These are phyloP conservation scores for Takashimella tepidaria DNA, from an alignment of 1,284 basidiomycete species.

Conservation along the genomic window DNA sequence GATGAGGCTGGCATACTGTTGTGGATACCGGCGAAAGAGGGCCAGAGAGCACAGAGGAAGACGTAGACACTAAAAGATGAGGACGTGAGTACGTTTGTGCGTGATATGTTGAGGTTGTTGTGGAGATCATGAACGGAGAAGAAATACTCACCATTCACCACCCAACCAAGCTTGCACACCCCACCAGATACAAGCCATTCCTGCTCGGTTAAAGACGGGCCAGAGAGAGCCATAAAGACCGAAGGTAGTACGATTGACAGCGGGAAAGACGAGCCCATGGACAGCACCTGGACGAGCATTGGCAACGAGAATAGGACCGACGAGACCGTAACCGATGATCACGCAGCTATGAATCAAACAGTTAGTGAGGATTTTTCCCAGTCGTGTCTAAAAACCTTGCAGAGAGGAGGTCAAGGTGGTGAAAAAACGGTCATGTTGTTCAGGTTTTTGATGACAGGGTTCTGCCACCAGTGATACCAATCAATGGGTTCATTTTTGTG, in stretches of 20 bases:
- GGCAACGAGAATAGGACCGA: conserved; percentile 67
- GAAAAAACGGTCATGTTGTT: too few species aligned
- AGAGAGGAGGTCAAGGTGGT: too few species aligned
- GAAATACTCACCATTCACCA: conserved; percentile 47
- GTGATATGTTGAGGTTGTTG: neutral
- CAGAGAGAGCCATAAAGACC: conserved; percentile 62
- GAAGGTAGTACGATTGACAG: conserved; percentile 67
- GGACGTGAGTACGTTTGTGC: neutral
- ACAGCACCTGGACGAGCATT: conserved; percentile 67
- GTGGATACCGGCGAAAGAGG: conserved; percentile 62
- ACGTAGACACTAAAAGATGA: conserved; percentile 58
- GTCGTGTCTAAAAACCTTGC: too few species aligned
- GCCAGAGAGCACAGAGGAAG: conserved; percentile 68
- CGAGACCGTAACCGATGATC: conserved; percentile 67
- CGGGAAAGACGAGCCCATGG: conserved; percentile 69
- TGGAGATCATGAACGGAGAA: neutral
- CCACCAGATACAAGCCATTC: conserved; percentile 60
- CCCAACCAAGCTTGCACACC: conserved; percentile 77
- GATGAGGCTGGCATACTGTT: conserved; percentile 65
- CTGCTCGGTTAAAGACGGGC: conserved; percentile 15
- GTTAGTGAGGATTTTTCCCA: neutral
- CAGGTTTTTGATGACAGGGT: too few species aligned
- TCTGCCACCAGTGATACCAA: conserved; percentile 1
- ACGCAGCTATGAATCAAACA: conserved; percentile 51
- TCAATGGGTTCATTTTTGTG: too few species aligned